Percentiles rank a stretch among this genome's conserved stretches.
These are phyloP conservation scores for Hygrophoropsis aurantiaca DNA, from an alignment of 768 basidiomycete genomes.

Conservation along the genomic window DNA sequence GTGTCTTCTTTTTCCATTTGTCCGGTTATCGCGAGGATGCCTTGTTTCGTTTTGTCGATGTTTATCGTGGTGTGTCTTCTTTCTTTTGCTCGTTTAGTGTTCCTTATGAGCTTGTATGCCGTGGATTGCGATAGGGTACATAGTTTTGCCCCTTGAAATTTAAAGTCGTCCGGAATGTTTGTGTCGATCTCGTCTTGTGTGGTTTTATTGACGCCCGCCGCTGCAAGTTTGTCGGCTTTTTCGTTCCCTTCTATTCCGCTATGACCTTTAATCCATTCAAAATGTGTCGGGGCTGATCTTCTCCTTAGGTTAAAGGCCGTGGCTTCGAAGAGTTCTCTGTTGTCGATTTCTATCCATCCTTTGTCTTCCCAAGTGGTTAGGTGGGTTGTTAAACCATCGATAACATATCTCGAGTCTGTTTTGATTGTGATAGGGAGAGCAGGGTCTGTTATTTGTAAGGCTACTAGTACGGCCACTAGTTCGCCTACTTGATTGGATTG, in stretches of 20 bases:
- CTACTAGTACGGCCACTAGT: constrained; percentile 11
- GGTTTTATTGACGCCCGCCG: constrained; percentile 6
- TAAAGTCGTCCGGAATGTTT: neutral
- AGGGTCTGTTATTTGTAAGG: neutral
- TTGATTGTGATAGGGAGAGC: neutral
- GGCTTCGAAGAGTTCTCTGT: constrained; percentile 6
- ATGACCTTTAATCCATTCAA: constrained; percentile 30
- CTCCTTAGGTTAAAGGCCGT: constrained; percentile 4
- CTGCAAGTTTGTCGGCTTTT: constrained; percentile 21
- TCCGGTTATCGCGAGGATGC: neutral
- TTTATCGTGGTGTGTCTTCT: constrained; percentile 1
- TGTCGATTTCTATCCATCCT: constrained; percentile 9
- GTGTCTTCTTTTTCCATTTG: constrained; percentile 2
- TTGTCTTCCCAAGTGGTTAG: constrained; percentile 6
- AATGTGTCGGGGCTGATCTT: constrained; percentile 13
- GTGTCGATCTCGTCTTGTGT: constrained; percentile 3
- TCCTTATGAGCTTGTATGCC: constrained; percentile 14
- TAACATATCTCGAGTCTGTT: constrained; percentile 14
- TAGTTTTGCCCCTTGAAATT: constrained; percentile 15
- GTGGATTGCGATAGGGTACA: constrained; percentile 10
- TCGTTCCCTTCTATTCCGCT: constrained; percentile 18
- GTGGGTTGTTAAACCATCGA: constrained; percentile 12
- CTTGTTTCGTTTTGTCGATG: constrained; percentile 2
- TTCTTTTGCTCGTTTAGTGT: neutral
- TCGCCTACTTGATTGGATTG: constrained; percentile 20